Base-by-base conservation (phyloP, 106 monocot genomes). In the Apostasia shenzhenica region DNA sequence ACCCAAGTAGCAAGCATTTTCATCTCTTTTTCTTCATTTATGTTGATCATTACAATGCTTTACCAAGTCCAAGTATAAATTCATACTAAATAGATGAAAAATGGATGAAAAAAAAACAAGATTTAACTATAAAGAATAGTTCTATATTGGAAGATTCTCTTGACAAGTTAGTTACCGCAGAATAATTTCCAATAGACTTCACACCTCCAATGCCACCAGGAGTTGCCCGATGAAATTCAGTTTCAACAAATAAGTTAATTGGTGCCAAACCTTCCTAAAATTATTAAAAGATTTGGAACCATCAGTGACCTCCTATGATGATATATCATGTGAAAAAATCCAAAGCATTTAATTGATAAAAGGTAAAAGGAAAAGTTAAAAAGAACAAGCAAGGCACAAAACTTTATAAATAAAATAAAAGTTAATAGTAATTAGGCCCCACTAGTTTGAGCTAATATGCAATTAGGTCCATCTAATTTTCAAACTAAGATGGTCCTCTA, bases 171-270 rank as follows among this genome's bases (percentile, higher is more conserved):
- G 70, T 72, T 82, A 91, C 95, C 63, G 97, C 76, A 62, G 92
- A 86, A 80, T 99, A 99, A 81, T 99, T 99, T 45, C 86, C 63
- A 61, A 99, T 87, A 1, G 92, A 79, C 57, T 99, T 99, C 43
- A 99, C 79, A 41, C 72, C 79, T 4, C 97, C 97, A 8, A 86
- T 88, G 63, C 91, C 91, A 68, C 95, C 91, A 10, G 80, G 91
- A 48, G 74, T 79, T 11, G 95, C 85, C 45, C 95, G 95, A 72
- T 91, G 88, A 26, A 80, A 57, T 39, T 83, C 76, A 70, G 80
- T 81, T 51, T 84, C 83, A 26, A 91, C 80, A 14, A 88, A 54
- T 68, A 95, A 77, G 72, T 84, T 91, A 48, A 95, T 86, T 45
- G 95, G 88, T 38, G 85, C 74, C 41, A 81, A 61, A 55, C 97